Percentiles rank a stretch among this genome's conserved stretches.
These are phyloP conservation scores for Rhizopogon vesiculosus DNA, from an alignment of 768 basidiomycete species.

Conservation along the genomic window DNA sequence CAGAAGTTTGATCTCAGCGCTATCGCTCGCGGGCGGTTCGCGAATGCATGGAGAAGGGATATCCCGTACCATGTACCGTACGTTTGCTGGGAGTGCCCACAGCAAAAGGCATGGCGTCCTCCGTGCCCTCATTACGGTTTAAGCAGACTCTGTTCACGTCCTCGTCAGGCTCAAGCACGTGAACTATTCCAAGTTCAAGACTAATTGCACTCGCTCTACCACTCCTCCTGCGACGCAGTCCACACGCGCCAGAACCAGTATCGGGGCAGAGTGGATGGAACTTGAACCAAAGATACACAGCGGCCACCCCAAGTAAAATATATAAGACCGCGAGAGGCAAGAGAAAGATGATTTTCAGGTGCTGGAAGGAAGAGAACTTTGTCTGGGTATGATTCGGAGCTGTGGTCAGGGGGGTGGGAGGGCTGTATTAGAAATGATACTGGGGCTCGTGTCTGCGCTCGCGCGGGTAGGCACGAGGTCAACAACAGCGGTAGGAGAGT, in stretches of 20 bases:
- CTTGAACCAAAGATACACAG: conserved; percentile 7
- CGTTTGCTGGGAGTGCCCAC: conserved; percentile 24
- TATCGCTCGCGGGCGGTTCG: conserved; percentile 6
- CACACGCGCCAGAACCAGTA: not conserved
- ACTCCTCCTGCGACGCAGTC: not conserved
- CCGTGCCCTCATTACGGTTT: conserved; percentile 15
- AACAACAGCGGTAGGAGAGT: not conserved
- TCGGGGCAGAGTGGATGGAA: conserved; percentile 1
- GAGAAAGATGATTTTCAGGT: conserved; percentile 21
- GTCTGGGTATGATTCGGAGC: conserved; percentile 8
- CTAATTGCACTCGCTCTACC: not conserved
- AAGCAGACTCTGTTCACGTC: conserved; percentile 5
- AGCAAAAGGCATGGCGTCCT: conserved; percentile 20
- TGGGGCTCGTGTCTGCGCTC: conserved; percentile 4
- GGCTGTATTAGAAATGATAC: conserved; percentile 30
- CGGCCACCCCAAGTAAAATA: conserved; percentile 18
- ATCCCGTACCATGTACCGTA: conserved; percentile 24
- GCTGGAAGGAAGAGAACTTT: conserved; percentile 16
- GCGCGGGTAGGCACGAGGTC: conserved; percentile 6
- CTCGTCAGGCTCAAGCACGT: conserved; percentile 12
- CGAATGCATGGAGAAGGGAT: conserved; percentile 11
- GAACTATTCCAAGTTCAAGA: conserved; percentile 19
- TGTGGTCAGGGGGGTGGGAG: conserved; percentile 20
- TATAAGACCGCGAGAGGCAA: conserved; percentile 21
- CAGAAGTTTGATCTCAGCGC: not conserved